Evolutionary conservation across 2,329 filamentous ascomycete species (phyloP), one percentile per base, ranked within the genome.

Genomic region (Cladosporium sp.): DNA sequence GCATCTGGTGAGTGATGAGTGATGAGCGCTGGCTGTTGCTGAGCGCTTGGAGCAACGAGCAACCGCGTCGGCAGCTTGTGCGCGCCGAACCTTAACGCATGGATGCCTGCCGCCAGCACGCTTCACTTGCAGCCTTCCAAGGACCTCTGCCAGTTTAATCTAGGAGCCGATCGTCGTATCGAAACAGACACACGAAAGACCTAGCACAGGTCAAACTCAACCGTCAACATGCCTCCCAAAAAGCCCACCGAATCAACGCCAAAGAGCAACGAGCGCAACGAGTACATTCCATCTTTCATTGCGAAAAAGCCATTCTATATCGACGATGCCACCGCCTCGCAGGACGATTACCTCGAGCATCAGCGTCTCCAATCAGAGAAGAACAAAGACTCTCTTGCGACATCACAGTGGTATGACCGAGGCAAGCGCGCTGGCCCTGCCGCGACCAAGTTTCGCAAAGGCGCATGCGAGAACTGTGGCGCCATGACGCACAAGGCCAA

Each of bases 201-300:
- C 22, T n/a, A 11, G 19, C 19, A 38, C 33, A 13, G 4, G n/a
- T 27, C 22, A 27, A 11, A 8, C 7, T 29, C 16, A 20, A 45
- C 19, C 38, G 22, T 30, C 49, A 56, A 35, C 9, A 61, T 61
- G 59, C 78, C 60, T 61, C 75, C 78, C 49, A 92, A 95, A 69
- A 89, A 94, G 71, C 86, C 91, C 70, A 94, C 95, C 76, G 66
- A 95, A 68, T 95, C 51, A 41, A 53, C 56, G 0, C 49, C 38
- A 39, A 63, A 63, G 45, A 80, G 78, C 49, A 95, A 95, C 68
- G 90, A 95, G 69, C 89, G 93, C 70, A 98, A 98, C 78, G 72
- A 96, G 69, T 98, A 98, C 77, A 98, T 98, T 63, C 93, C 93
- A 5, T 84, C 88, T 48, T 98, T 96, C 78, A 98, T 98, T 73